These are phyloP conservation scores for Aspergillus vadensis DNA, from an alignment of 2,329 filamentous ascomycete species.

Conservation along the genomic window DNA sequence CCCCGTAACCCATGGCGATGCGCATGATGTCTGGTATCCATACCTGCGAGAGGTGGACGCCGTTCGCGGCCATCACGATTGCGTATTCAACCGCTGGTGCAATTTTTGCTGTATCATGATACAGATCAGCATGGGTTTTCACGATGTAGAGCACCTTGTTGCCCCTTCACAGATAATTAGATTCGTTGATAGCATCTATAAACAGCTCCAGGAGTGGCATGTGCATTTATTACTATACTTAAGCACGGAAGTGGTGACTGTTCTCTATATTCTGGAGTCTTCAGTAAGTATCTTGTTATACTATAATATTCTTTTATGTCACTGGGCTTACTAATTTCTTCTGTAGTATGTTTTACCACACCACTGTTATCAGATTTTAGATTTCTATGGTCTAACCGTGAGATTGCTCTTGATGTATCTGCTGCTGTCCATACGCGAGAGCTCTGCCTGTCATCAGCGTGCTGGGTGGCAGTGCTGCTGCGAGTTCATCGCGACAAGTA, in stretches of 20 bases:
- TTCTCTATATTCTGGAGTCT: conserved; percentile 31
- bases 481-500: conserved; percentile 30
- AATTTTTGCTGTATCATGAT: conserved; percentile 25
- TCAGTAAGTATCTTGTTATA: conserved; percentile 26
- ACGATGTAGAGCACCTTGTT: conserved; percentile 17
- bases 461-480: conserved; percentile 26
- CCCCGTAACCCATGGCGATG: conserved; percentile 16
- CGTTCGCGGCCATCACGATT: no score
- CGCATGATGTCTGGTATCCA: no score
- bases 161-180: conserved; percentile 14
- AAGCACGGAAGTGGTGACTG: conserved; percentile 17
- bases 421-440: conserved; percentile 16
- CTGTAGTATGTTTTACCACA: conserved; percentile 29
- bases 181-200: conserved; percentile 23
- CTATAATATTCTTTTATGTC: background rate
- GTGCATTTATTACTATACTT: conserved; percentile 29
- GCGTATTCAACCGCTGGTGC: conserved; percentile 29
- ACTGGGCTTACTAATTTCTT: background rate
- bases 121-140: conserved; percentile 23
- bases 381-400: conserved; percentile 22
- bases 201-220: conserved; percentile 28
- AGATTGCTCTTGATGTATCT: background rate
- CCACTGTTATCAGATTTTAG: conserved; percentile 32
- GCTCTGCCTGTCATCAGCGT: conserved; percentile 24
- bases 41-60: no score